Percentiles rank a stretch among this genome's conserved stretches.
Conservation (phyloP, 805 yeast species). For the Myxozyma monticola region DNA sequence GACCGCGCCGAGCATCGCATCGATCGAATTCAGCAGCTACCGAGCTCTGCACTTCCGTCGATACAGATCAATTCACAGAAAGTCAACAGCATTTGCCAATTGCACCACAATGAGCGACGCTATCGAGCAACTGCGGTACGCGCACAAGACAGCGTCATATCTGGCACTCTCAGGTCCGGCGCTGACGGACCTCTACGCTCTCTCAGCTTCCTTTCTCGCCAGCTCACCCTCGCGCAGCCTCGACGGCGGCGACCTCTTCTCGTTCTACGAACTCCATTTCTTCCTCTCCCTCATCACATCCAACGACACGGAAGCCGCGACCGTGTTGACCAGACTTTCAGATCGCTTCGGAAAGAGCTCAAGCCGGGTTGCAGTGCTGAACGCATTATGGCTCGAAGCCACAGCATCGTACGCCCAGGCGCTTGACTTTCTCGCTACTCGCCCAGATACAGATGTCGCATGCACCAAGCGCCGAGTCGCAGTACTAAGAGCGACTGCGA, state of each 20-base stretch:
- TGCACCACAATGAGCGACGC: conserved; percentile 15
- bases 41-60: no score
- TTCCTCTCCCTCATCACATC: conserved; percentile 60
- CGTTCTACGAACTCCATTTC: conserved; percentile 70
- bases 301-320: conserved; percentile 70
- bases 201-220: conserved; percentile 23
- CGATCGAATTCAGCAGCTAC: background rate
- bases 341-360: conserved; percentile 65
- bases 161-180: conserved; percentile 10
- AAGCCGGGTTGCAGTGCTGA: conserved; percentile 57
- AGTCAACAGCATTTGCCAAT: no score
- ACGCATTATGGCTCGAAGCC: conserved; percentile 58
- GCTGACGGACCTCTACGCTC: conserved; percentile 8
- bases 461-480: conserved; percentile 39
- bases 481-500: conserved; percentile 34
- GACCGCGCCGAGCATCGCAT: no score
- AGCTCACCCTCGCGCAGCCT: conserved; percentile 38
- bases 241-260: conserved; percentile 47
- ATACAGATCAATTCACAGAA: no score
- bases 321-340: conserved; percentile 58
- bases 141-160: conserved; percentile 19
- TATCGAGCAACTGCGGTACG: conserved; percentile 14
- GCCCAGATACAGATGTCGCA: conserved; percentile 35
- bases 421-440: conserved; percentile 40
- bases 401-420: conserved; percentile 47